Percentiles rank a stretch among this genome's conserved stretches.
phyloP scores from a whole-genome alignment of 176 grass and related monocot genomes.

The Eragrostis curvula region DNA sequence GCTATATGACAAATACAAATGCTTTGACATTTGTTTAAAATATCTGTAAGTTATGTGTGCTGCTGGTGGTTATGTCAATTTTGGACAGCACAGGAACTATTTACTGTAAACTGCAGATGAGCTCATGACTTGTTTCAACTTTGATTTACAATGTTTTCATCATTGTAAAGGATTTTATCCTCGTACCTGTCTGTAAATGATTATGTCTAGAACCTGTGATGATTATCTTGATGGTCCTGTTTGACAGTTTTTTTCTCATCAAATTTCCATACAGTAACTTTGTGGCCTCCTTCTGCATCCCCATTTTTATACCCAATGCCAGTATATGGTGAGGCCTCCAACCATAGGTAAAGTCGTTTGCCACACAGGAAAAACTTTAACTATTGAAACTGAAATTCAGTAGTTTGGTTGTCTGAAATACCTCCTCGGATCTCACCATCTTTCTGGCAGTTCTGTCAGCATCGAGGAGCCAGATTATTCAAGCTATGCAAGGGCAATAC shows the following conservation, averaged over 20 bases:
- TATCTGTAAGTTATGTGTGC: not conserved
- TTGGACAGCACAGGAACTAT: conserved; percentile 5
- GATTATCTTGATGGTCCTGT: conserved; percentile 16
- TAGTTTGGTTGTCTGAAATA: not conserved
- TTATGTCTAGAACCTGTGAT: conserved; percentile 23
- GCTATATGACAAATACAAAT: not conserved
- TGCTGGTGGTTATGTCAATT: not conserved
- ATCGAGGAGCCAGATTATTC: conserved; percentile 80
- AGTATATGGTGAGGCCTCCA: conserved; percentile 95
- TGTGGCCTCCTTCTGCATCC: conserved; percentile 88
- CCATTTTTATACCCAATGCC: conserved; percentile 87
- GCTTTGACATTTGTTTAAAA: conserved; percentile 11
- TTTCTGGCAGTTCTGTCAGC: conserved; percentile 64
- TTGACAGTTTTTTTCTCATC: conserved; percentile 32
- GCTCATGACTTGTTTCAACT: conserved; percentile 1
- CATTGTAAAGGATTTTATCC: conserved; percentile 26
- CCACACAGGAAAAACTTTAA: conserved; percentile 18
- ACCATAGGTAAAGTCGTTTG: conserved; percentile 76
- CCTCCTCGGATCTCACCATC: conserved; percentile 11
- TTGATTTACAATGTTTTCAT: conserved; percentile 16
- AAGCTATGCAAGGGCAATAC: conserved; percentile 68
- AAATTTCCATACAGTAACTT: conserved; percentile 58
- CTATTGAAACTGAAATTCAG: conserved; percentile 16
- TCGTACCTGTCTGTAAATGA: not conserved
- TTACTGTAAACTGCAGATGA: not conserved